These are phyloP conservation scores for Diaporthe sp. DNA, from an alignment of 2,329 filamentous ascomycete species.

Conservation along the genomic window DNA sequence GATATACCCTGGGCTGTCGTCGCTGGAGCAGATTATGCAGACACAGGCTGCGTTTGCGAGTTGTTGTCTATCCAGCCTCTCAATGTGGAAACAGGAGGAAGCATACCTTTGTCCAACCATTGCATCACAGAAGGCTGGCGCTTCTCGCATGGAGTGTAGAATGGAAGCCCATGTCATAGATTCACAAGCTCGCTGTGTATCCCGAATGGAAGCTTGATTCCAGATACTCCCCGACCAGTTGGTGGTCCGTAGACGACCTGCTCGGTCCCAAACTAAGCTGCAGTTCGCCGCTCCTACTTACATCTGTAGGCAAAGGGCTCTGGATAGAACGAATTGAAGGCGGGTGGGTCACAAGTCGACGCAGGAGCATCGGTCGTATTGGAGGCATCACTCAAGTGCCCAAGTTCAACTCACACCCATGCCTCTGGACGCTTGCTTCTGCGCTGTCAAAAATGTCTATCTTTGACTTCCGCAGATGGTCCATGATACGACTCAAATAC, in stretches of 20 bases:
- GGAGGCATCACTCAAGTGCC: too few species aligned
- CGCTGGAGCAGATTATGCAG: neutral
- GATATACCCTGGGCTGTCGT: constrained; percentile 8
- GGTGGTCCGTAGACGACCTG: neutral
- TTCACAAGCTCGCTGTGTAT: neutral
- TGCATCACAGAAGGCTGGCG: neutral
- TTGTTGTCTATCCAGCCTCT: neutral
- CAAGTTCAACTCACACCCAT: too few species aligned
- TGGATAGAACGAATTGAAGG: too few species aligned
- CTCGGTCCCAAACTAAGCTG: neutral
- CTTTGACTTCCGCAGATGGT: too few species aligned
- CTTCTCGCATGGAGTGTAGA: neutral
- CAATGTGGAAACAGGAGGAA: neutral
- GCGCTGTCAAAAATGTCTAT: too few species aligned
- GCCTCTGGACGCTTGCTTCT: too few species aligned
- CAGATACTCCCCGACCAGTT: too few species aligned
- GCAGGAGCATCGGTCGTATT: too few species aligned
- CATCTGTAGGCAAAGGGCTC: neutral
- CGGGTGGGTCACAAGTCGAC: too few species aligned
- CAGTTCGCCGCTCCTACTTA: neutral
- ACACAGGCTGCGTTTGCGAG: neutral
- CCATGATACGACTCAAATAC: too few species aligned
- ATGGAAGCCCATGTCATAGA: neutral
- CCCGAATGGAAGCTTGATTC: neutral
- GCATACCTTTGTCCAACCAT: neutral